These are phyloP conservation scores for Cruciata laevipes DNA, from an alignment of 257 asterid species.

Conservation along the genomic window DNA sequence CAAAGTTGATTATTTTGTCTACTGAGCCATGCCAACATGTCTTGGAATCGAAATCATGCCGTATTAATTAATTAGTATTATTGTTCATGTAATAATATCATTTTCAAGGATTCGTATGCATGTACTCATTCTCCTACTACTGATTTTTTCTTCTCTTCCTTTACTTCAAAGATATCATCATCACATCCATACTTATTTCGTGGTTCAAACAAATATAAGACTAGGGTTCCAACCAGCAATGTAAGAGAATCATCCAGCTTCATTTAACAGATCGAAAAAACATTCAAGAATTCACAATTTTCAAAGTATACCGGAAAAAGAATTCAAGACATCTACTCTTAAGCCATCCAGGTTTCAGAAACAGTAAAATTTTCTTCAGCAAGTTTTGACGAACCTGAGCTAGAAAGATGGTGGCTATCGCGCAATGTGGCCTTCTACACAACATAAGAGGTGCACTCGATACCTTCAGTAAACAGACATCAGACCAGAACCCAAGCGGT, in stretches of 20 bases:
- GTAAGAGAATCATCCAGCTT: background rate
- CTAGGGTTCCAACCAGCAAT: background rate
- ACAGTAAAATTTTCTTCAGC: no score
- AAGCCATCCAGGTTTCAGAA: no score
- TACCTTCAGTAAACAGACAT: background rate
- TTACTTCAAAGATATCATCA: background rate
- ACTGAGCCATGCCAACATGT: slow-evolving; percentile 1
- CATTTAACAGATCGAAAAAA: no score
- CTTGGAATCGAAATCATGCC: background rate
- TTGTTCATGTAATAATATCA: no score
- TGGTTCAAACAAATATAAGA: background rate
- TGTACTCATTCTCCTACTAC: background rate
- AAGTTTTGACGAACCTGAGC: no score
- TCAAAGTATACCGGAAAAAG: background rate
- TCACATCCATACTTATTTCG: background rate
- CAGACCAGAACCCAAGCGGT: background rate
- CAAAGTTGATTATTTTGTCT: background rate
- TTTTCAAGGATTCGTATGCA: background rate
- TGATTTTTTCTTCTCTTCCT: background rate
- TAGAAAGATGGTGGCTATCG: no score
- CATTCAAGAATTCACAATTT: background rate
- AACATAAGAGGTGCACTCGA: background rate
- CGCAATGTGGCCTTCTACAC: no score
- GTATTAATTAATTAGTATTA: background rate
- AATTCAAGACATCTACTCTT: no score